Percentiles rank a stretch among this genome's conserved stretches.
phyloP scores from a whole-genome alignment of 257 asterid genomes.

The Ocimum tenuiflorum region DNA sequence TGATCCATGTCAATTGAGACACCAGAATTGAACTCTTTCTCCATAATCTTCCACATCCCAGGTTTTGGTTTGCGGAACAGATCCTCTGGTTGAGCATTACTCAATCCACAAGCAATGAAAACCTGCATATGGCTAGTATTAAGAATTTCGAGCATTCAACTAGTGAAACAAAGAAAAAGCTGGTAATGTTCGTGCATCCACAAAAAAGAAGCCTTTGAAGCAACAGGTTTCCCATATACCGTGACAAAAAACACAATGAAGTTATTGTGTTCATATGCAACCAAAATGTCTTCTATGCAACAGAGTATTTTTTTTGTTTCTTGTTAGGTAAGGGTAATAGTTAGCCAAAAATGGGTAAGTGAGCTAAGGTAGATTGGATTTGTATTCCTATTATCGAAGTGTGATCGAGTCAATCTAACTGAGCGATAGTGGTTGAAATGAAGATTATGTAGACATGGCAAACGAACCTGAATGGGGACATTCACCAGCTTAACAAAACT shows the following conservation, averaged over 20 bases:
- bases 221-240: neutral
- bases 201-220: neutral
- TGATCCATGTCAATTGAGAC: constrained; percentile 62
- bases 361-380: neutral
- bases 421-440: neutral
- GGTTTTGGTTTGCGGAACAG: constrained; percentile 81
- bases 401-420: neutral
- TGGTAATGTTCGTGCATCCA: neutral
- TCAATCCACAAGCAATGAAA: constrained; percentile 84
- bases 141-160: neutral
- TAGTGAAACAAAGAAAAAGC: neutral
- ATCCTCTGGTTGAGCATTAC: constrained; percentile 48
- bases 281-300: neutral
- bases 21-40: constrained; percentile 83
- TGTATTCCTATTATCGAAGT: neutral
- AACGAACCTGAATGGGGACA: constrained; percentile 84
- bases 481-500: constrained; percentile 68
- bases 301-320: no score
- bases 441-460: neutral
- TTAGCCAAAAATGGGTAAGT: neutral
- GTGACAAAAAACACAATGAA: neutral
- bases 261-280: neutral
- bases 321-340: neutral
- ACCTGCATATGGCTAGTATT: constrained; percentile 45
- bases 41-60: constrained; percentile 95